Base-by-base conservation (phyloP, 352 stramenopile species). In the Phytophthora sojae region DNA sequence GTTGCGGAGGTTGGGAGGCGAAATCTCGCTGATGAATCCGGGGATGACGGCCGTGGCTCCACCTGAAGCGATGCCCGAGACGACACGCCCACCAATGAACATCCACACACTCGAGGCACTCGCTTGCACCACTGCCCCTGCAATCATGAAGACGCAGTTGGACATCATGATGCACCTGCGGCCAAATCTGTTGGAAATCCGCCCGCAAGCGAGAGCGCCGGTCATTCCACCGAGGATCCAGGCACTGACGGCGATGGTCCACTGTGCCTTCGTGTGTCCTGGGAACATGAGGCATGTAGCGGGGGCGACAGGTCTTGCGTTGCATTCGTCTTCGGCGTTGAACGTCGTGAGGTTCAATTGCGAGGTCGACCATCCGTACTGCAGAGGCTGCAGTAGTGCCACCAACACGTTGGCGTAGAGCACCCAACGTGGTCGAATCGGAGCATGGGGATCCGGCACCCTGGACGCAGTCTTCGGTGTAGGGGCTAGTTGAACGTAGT, bases 281-380 rank as follows among this genome's bases (percentile, higher is more conserved):
- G 83, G 75, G 57, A 91, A 90, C 71, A 90, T 81, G 35, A 88
- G 52, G 63, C 80, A 90, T 25, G 72, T 82, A 50, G 69, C 73
- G 1, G 56, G 57, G 0, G 44, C 51, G 0, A 88, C 70, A 7
- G 80, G 82, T 21, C 58, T 66, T 2, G 66, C 71, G 11, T 77
- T 57, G 21, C 82, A 90, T 21, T 69, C 73, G 53, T 69, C 55
- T 51, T 82, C 61, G 63, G 77, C 69, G 62, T 82, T 77, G 55
- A 83, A 88, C 11, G 74, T 73, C 1, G 77, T 80, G 7, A 85
- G 61, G 50, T 86, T 88, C 57, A 90, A 49, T 57, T 88, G 77
- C 25, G 76, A 76, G 17, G 82, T 66, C 12, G 73, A 80, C 82
- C 82, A 90, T 54, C 82, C 82, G 62, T 80, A 85, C 63, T 90